Conservation (phyloP, 805 yeast species). For the Lipomyces kockii region DNA sequence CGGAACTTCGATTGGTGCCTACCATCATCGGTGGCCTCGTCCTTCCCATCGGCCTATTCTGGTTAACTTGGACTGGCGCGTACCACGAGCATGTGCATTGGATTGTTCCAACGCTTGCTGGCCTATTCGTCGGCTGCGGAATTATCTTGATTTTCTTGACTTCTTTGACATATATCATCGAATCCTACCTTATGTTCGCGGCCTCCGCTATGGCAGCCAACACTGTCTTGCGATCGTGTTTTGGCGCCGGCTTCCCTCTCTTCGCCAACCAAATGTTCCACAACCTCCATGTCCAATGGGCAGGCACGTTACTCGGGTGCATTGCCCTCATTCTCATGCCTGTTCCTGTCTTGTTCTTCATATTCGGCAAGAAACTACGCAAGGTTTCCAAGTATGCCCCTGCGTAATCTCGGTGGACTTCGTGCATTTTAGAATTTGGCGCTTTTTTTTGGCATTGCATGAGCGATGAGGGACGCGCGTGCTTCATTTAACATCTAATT, state of each 20-base stretch:
- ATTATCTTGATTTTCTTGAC: slow-evolving; percentile 66
- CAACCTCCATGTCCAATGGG: slow-evolving; percentile 75
- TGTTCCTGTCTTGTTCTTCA: slow-evolving; percentile 69
- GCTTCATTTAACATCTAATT: neutral
- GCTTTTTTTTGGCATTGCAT: neutral
- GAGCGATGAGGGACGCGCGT: neutral
- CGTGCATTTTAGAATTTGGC: neutral
- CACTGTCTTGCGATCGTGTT: slow-evolving; percentile 67
- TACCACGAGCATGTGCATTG: slow-evolving; percentile 72
- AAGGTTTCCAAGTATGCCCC: slow-evolving; percentile 32
- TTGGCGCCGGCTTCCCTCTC: slow-evolving; percentile 74
- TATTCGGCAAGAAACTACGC: slow-evolving; percentile 55
- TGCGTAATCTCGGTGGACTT: neutral
- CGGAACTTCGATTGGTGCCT: slow-evolving; percentile 80
- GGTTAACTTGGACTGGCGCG: slow-evolving; percentile 89
- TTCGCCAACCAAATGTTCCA: slow-evolving; percentile 74
- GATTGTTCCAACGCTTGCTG: slow-evolving; percentile 70
- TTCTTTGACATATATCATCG: slow-evolving; percentile 67
- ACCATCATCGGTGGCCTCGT: slow-evolving; percentile 72
- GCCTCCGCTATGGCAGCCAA: slow-evolving; percentile 81
- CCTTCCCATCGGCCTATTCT: slow-evolving; percentile 78
- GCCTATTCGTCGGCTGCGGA: slow-evolving; percentile 65
- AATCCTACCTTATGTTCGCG: slow-evolving; percentile 65
- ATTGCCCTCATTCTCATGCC: slow-evolving; percentile 62
- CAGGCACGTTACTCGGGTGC: slow-evolving; percentile 71